Percentiles rank a stretch among this genome's conserved stretches.
Conservation (phyloP, 1,284 basidiomycete species). For the Boletus semigastroideus region DNA sequence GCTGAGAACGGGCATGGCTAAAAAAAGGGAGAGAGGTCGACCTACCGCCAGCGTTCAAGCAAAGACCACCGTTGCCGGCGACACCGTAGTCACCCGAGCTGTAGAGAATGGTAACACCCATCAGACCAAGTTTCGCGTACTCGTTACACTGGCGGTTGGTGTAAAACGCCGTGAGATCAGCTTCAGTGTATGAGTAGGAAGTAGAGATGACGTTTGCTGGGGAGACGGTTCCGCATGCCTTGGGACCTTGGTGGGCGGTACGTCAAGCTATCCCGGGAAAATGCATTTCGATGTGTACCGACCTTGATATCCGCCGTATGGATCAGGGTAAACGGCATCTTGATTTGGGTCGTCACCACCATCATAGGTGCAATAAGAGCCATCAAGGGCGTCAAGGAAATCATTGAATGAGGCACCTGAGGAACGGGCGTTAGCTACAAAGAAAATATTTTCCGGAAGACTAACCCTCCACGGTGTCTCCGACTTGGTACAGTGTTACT, state of each 20-base stretch:
- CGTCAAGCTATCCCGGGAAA: background rate
- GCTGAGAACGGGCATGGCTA: background rate
- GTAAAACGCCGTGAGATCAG: slow-evolving; percentile 40
- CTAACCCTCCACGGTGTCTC: slow-evolving; percentile 42
- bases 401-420: slow-evolving; percentile 48
- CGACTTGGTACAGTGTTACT: slow-evolving; percentile 46
- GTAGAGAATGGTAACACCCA: slow-evolving; percentile 40
- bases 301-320: slow-evolving; percentile 37
- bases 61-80: background rate
- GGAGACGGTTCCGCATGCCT: slow-evolving; percentile 39
- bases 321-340: slow-evolving; percentile 47
- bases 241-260: slow-evolving; percentile 20
- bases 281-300: background rate
- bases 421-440: background rate
- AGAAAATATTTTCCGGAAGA: background rate
- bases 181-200: slow-evolving; percentile 43
- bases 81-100: slow-evolving; percentile 6
- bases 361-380: slow-evolving; percentile 45
- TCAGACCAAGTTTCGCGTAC: slow-evolving; percentile 46
- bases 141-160: slow-evolving; percentile 45
- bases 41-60: background rate
- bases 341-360: slow-evolving; percentile 44
- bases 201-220: slow-evolving; percentile 46
- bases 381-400: slow-evolving; percentile 49
- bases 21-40: background rate